Base-by-base conservation (phyloP, 495 filamentous ascomycete genomes). In the Penicillium silybi region DNA sequence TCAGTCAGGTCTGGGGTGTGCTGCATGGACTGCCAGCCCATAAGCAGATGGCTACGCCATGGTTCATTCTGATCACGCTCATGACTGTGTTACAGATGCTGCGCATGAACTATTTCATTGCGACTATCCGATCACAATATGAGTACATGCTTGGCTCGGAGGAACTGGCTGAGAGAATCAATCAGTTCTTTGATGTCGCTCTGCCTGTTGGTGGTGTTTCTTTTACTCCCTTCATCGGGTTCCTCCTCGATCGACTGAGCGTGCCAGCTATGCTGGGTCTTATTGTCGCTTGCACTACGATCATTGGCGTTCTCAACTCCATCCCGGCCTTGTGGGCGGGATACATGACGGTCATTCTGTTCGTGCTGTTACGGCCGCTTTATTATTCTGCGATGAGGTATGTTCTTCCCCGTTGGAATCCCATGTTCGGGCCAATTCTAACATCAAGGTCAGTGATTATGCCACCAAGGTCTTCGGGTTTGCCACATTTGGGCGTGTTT, bases 81-180 rank as follows among this genome's bases (percentile, higher is more conserved):
- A 93, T 97, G 73, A 96, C 92, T 1, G 80, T 93, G n/a, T 59
- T 95, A n/a, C 90, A 95, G 62, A 96, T 95, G 92, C 85, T 87
- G 1, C 84, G 92, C 10, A 97, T 97, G 73, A 97, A 97, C 70
- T 97, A 91, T 73, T 97, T 97, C 62, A 91, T 97, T 27, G 92
- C 92, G 0, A 97, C 92, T 1, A 83, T 97, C 57, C 81, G 86
- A 4, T 70, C 85, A 5, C 92, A 97, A 64, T 96, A 96, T 66
- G 79, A 84, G 35, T 84, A 84, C 57, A 79, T 97, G 40, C 79
- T 97, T 6, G 71, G 71, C 18, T 81, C 78, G 7, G 67, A 71
- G 43, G 63, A 65, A 1, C 74, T 77, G 48, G 88, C 90, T 0
- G 76, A 83, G 4, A 74, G 77, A 41, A 78, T 97, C 62, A 96